These are phyloP conservation scores for Rhodotorula sp. DNA, from an alignment of 1,284 basidiomycete genomes.

Conservation along the genomic window DNA sequence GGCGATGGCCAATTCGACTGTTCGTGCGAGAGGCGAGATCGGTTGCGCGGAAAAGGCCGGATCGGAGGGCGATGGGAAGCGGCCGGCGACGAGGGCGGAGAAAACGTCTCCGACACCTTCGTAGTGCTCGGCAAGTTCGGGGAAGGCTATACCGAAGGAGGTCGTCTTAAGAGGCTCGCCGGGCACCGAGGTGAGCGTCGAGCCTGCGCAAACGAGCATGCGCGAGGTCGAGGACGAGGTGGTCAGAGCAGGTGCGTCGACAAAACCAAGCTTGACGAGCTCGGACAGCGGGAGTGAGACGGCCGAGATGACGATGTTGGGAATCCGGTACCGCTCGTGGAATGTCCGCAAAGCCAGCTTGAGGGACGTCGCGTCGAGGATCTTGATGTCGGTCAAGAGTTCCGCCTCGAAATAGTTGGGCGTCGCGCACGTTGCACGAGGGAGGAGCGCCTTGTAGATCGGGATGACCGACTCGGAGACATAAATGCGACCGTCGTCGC, in stretches of 20 bases:
- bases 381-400: slow-evolving; percentile 67
- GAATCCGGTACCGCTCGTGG: slow-evolving; percentile 71
- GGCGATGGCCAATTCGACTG: slow-evolving; percentile 62
- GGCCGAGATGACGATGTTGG: slow-evolving; percentile 88
- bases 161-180: slow-evolving; percentile 30
- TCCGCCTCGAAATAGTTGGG: slow-evolving; percentile 99
- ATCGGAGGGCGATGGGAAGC: slow-evolving; percentile 55
- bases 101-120: slow-evolving; percentile 97
- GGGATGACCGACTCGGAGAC: slow-evolving; percentile 85
- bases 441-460: slow-evolving; percentile 76
- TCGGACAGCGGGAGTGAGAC: slow-evolving; percentile 56
- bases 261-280: slow-evolving; percentile 39
- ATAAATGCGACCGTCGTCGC: slow-evolving; percentile 83
- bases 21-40: slow-evolving; percentile 60
- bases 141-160: slow-evolving; percentile 69
- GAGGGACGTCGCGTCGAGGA: slow-evolving; percentile 66
- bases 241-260: background rate
- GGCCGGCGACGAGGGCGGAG: slow-evolving; percentile 83
- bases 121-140: slow-evolving; percentile 85
- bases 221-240: slow-evolving; percentile 46
- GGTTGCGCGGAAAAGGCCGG: slow-evolving; percentile 51
- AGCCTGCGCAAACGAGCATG: slow-evolving; percentile 74
- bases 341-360: slow-evolving; percentile 68
- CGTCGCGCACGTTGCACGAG: slow-evolving; percentile 80
- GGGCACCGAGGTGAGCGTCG: slow-evolving; percentile 50